phyloP scores from a whole-genome alignment of 163 green algal species.

The Picocystis sp. region DNA sequence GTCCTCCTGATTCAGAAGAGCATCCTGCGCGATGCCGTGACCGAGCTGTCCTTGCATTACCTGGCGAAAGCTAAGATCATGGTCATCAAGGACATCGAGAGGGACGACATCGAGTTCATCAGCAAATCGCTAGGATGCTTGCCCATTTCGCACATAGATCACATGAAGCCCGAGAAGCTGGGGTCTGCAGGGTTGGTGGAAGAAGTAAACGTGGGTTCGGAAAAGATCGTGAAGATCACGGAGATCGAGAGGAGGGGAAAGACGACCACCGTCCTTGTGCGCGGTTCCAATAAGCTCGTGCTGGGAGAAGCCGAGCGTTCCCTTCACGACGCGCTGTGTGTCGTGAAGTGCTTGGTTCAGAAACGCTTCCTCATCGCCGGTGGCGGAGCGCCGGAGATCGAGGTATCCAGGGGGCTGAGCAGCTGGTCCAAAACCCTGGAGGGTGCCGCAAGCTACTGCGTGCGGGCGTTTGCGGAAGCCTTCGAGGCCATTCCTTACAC shows the following conservation, averaged over 20 bases:
- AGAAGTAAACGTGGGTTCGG: conserved; percentile 50
- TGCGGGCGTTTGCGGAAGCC: conserved; percentile 82
- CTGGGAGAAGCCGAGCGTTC: conserved; percentile 87
- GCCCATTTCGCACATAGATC: conserved; percentile 88
- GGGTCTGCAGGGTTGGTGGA: conserved; percentile 70
- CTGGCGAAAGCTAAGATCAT: conserved; percentile 97
- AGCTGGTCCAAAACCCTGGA: conserved; percentile 75
- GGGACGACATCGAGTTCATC: conserved; percentile 97
- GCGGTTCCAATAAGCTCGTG: conserved; percentile 89
- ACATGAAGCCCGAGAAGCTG: conserved; percentile 89
- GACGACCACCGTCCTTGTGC: conserved; percentile 82
- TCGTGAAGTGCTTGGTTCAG: conserved; percentile 84
- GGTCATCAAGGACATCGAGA: conserved; percentile 89
- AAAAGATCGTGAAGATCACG: conserved; percentile 74
- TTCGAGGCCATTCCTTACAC: conserved; percentile 97
- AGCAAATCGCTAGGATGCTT: conserved; percentile 71
- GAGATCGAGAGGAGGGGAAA: conserved; percentile 70
- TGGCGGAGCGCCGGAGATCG: conserved; percentile 80
- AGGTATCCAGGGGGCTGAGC: conserved; percentile 55
- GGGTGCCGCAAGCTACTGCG: conserved; percentile 86
- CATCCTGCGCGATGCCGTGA: conserved; percentile 90
- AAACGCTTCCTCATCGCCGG: conserved; percentile 87
- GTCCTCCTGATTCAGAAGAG: conserved; percentile 98
- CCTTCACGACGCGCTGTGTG: conserved; percentile 89
- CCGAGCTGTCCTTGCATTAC: conserved; percentile 94